phyloP scores from a whole-genome alignment of 2,329 filamentous ascomycete species.

The Alternaria solani region DNA sequence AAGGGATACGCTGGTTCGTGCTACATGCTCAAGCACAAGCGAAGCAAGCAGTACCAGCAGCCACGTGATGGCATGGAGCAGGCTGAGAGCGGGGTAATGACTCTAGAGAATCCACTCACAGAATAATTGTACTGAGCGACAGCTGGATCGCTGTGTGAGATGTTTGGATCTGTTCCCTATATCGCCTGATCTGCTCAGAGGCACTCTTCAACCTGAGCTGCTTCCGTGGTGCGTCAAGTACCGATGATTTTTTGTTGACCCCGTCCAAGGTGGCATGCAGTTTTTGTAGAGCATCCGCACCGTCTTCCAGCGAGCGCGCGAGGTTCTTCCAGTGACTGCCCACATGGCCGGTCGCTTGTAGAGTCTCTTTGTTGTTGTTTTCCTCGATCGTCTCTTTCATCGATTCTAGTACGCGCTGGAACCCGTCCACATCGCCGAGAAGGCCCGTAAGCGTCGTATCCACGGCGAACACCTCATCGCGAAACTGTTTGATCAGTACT shows the following conservation, averaged over 20 bases:
- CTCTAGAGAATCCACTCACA: conserved; percentile 23
- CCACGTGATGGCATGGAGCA: not conserved
- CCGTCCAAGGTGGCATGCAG: conserved; percentile 23
- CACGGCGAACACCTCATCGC: conserved; percentile 28
- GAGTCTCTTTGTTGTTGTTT: conserved; percentile 23
- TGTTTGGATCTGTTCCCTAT: conserved; percentile 31
- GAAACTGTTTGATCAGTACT: conserved; percentile 28
- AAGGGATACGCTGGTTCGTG: not conserved
- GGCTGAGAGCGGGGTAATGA: not conserved
- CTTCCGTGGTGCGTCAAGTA: conserved; percentile 31
- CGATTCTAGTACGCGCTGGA: conserved; percentile 30
- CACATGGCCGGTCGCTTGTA: conserved; percentile 30
- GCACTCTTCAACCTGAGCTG: conserved; percentile 28
- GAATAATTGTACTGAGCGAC: conserved; percentile 32
- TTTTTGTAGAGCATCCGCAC: conserved; percentile 25
- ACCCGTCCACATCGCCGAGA: conserved; percentile 29
- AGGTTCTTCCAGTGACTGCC: conserved; percentile 37
- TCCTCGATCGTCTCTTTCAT: conserved; percentile 36
- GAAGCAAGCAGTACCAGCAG: not conserved
- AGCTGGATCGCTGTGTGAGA: conserved; percentile 33
- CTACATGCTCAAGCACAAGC: not conserved
- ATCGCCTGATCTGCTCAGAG: conserved; percentile 25
- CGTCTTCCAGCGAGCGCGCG: conserved; percentile 30
- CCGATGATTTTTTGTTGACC: conserved; percentile 26
- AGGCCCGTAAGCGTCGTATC: conserved; percentile 32